Percentiles rank a stretch among this genome's conserved stretches.
These are phyloP conservation scores for Nymphaea colorata DNA, from an alignment of 164 flowering plant species.

Conservation along the genomic window DNA sequence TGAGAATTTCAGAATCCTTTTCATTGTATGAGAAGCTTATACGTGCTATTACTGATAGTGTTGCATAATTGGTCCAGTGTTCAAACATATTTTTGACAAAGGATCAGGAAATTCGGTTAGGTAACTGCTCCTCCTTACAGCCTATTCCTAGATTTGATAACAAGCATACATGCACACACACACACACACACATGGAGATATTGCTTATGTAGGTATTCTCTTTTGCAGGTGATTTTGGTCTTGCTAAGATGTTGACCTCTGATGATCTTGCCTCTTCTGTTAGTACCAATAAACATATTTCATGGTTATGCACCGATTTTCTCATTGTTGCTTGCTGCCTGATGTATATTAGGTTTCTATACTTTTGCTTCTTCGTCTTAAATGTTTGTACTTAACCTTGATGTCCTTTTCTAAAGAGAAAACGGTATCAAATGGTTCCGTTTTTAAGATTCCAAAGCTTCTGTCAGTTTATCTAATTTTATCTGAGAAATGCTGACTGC, in stretches of 20 bases:
- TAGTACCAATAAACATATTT: conserved; percentile 18
- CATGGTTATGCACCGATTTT: too few species aligned
- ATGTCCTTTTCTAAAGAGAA: too few species aligned
- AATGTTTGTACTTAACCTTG: too few species aligned
- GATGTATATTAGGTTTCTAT: too few species aligned
- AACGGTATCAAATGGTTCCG: too few species aligned
- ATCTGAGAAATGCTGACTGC: neutral
- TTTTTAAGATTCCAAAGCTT: neutral
- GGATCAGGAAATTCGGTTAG: conserved; percentile 47
- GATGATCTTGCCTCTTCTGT: conserved; percentile 99
- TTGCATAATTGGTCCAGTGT: conserved; percentile 49
- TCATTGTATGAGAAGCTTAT: conserved; percentile 4
- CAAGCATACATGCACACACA: too few species aligned
- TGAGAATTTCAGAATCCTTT: neutral
- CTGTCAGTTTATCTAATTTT: neutral
- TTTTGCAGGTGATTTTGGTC: conserved; percentile 93
- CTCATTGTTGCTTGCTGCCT: too few species aligned
- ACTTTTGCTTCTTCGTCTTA: too few species aligned
- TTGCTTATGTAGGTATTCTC: too few species aligned
- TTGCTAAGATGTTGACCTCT: conserved; percentile 87
- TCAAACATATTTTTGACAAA: conserved; percentile 95
- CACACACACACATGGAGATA: too few species aligned
- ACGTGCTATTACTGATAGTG: conserved; percentile 14
- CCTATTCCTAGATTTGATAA: too few species aligned
- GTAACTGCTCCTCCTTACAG: too few species aligned